Base-by-base conservation (phyloP, 768 basidiomycete genomes). In the Pholiota molesta region DNA sequence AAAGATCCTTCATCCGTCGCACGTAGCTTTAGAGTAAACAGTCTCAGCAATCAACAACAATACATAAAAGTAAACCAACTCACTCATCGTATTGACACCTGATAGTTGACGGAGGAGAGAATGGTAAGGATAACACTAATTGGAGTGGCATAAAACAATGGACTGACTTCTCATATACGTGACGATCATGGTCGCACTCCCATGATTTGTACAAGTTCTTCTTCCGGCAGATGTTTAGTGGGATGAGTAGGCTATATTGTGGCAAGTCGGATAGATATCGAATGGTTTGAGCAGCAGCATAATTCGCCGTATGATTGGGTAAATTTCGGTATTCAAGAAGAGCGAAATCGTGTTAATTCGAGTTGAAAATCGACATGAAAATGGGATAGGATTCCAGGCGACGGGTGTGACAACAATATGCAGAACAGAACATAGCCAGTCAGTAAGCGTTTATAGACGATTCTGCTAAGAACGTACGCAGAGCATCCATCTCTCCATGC, bases 71-170 rank as follows among this genome's bases (percentile, higher is more conserved):
- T 5, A 58, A 42, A 57, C 28, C 5, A 58, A 85, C 91, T 73
- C 75, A 96, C 95, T 97, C 95, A 67, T 95, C 92, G 72, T 95
- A 96, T 78, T 97, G 95, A 72, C 95, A 97, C 78, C 94, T 97
- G 63, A 37, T 16, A 37, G 10, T 37, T 16, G 14, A 37, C 7
- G 49, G 17, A 60, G 59, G 39, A 35, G 9, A 33, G 19, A 23
- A 23, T 13, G 35, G 14, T 29, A 44, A 42, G 33, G 28, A 49
- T 31, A 7, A 62, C 1, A 58, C 35, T 16, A 31, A 21, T 42
- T 42, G 44, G 5, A 21, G n/a, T 35, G 21, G n/a, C 16, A 42
- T 13, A 23, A 31, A 39, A 35, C 52, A 40, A 39, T 31, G n/a
- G 17, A 81, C 88, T 69, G 71, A 91, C 93, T 92, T 88, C 79